Evolutionary conservation across 331 rosid species (phyloP), one percentile per base, ranked within the genome.

Genomic region (Malus hybrid): DNA sequence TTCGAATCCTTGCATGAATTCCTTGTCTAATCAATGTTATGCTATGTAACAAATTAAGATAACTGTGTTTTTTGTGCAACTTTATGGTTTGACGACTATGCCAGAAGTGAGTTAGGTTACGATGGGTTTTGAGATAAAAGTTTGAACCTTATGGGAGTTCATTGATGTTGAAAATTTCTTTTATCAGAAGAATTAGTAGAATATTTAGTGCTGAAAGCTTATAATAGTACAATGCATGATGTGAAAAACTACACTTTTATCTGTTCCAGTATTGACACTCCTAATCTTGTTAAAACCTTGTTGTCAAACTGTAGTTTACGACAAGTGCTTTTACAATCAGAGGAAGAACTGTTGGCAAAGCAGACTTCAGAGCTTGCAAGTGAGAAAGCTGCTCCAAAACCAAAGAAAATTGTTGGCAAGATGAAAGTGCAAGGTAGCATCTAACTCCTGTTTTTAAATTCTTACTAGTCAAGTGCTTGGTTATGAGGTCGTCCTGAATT

Each of bases 361-460:
- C 88, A 80, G 74, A 89, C 89, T 75, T 84, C 93, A 16, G 96
- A 90, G 76, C 89, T 80, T 77, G 91, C 91, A 12, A 82, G 88
- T 28, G 97, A 95, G 87, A 91, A 88, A 64, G 83, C 88, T 87
- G 93, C 96, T 65, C 87, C 93, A 63, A 95, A 90, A 82, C 97
- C 92, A 12, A 95, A 90, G 81, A 95, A 90, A 76, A 87, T 86
- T 62, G 81, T 89, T 84, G 97, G 98, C 81, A 95, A 92, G 89
- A 90, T 95, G 92, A 95, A 88, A 83, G 97, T 95, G 84, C 99
- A 95, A 90, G 99, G 99, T 95, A 88, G 53, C 32, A 74, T 80
- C 63, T 64, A 7, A 78, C 74, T 65, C 48, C n/a, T n/a, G n/a
- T n/a, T n/a, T n/a, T n/a, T n/a, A n/a, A 66, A 30, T 44, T 74